phyloP scores from a whole-genome alignment of 306 rosid species.

The Elaeagnus macrophylla region DNA sequence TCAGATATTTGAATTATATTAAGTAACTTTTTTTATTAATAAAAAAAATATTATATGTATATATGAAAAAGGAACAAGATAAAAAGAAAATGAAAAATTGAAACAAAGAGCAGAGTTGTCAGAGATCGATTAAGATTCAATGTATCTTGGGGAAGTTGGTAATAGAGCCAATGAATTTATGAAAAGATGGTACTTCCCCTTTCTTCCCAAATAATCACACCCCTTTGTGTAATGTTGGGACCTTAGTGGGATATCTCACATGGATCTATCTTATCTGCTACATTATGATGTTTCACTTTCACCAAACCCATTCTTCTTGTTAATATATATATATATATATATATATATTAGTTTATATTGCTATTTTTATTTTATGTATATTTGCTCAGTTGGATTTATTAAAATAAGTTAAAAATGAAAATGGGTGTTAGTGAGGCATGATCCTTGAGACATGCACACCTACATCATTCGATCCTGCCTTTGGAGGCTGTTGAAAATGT shows the following conservation, averaged over 20 bases:
- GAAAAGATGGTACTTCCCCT: slow-evolving; percentile 5
- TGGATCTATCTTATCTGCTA: slow-evolving; percentile 19
- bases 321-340: neutral
- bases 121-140: slow-evolving; percentile 36
- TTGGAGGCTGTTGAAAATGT: no score
- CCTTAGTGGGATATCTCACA: slow-evolving; percentile 36
- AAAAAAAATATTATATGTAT: no score
- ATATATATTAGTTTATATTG: neutral
- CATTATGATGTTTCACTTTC: slow-evolving; percentile 19
- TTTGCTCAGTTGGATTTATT: neutral
- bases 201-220: slow-evolving; percentile 8
- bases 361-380: neutral
- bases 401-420: slow-evolving; percentile 10
- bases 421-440: slow-evolving; percentile 40
- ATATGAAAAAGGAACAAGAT: no score
- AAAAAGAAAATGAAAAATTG: no score
- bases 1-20: no score
- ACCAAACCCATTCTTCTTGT: neutral
- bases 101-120: slow-evolving; percentile 36
- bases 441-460: slow-evolving; percentile 59
- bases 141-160: slow-evolving; percentile 24
- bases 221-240: slow-evolving; percentile 30
- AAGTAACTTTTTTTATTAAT: neutral
- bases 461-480: slow-evolving; percentile 46
- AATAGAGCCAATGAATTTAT: slow-evolving; percentile 7